Evolutionary conservation across 176 grass and related monocot species (phyloP), one percentile per base, ranked within the genome.

Genomic region (Carex kokanica): DNA sequence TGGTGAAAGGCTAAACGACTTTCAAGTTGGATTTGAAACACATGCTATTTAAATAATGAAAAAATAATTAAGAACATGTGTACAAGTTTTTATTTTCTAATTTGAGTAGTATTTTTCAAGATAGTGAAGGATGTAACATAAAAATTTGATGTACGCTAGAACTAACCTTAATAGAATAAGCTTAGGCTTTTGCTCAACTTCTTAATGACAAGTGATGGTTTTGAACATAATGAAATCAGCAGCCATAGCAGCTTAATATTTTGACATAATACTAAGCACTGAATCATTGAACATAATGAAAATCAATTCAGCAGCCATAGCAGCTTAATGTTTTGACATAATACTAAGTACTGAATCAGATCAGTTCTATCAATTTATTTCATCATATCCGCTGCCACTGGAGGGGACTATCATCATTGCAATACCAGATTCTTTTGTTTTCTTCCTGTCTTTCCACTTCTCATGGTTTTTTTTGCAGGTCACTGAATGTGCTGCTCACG

Each of bases 401-500:
- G 16, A 69, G 15, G 40, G 31, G 15, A 36, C 65, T 69, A 38
- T n/a, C 32, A 69, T 69, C 65, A 41, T 51, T 73, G 69, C 38
- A 13, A 73, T 73, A 51, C 43, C 8, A 13, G 38, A 20, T 7
- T 53, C 23, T 45, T 52, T 53, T 61, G 59, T 24, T 75, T 54
- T 53, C 23, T 75, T 75, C 3, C 13, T 53, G 24, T 9, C 2
- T 32, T 23, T 53, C 31, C 24, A 54, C 24, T 54, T 77, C 55
- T 88, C 21, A 90, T 88, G 54, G 20, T 47, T 8, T 55, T 17
- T 78, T 68, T 64, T 89, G 66, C 88, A 97, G 94, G 84, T 98
- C 92, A 40, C 77, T 95, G 87, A 98, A 98, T 87, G 95, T 98
- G 68, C 86, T 98, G 83, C 83, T 95, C 65, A 98, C 95, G 60